A percentile compares a stretch with the other conserved stretches of the same genome.
Conservation (phyloP, 495 filamentous ascomycete genomes). For the Venustampulla echinocandica region DNA sequence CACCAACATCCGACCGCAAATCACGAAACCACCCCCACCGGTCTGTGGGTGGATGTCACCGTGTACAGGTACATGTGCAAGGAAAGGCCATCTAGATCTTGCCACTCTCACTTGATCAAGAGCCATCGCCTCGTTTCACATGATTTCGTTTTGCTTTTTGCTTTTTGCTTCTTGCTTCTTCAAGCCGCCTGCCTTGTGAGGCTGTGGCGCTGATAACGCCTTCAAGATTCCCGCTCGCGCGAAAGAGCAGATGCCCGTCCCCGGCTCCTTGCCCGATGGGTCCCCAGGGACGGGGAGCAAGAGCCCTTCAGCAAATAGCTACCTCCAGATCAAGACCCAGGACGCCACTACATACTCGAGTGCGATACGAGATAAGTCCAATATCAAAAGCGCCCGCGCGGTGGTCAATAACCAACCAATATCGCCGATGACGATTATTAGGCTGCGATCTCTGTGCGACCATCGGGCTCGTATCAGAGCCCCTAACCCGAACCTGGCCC, state of each 20-base stretch:
- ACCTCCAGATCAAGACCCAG: not conserved
- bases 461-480: no score
- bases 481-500: not conserved
- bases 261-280: not conserved
- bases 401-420: not conserved
- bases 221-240: not conserved
- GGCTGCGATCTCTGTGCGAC: slow-evolving; percentile 1
- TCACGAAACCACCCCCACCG: no score
- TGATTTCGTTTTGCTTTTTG: no score
- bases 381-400: not conserved
- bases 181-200: no score
- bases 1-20: not conserved
- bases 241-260: not conserved
- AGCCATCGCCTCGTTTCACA: not conserved
- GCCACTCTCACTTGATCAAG: no score
- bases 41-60: not conserved
- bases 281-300: not conserved
- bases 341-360: not conserved
- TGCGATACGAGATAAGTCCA: not conserved
- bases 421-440: not conserved
- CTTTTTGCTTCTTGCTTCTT: no score
- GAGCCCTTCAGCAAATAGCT: not conserved
- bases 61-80: not conserved
- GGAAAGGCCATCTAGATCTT: no score
- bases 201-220: not conserved